These are phyloP conservation scores for Isabelozyma pseudorhagii DNA, from an alignment of 805 yeast genomes.

Conservation along the genomic window DNA sequence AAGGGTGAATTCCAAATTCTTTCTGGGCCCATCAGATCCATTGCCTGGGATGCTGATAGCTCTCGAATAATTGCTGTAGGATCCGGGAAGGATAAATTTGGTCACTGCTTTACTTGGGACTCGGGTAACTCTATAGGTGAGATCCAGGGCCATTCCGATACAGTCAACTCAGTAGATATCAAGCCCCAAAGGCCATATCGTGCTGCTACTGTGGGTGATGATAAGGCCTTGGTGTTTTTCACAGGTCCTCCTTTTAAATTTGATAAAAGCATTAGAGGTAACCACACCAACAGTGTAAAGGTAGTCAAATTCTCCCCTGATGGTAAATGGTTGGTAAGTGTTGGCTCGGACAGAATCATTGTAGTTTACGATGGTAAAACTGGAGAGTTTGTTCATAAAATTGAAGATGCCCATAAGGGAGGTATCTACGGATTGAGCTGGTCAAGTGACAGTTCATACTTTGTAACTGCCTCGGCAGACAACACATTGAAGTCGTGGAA, in stretches of 20 bases:
- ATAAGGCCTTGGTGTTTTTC: slow-evolving; percentile 76
- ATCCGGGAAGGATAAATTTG: slow-evolving; percentile 85
- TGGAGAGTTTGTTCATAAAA: slow-evolving; percentile 64
- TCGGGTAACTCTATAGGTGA: slow-evolving; percentile 97
- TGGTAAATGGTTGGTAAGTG: slow-evolving; percentile 72
- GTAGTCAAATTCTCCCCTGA: slow-evolving; percentile 81
- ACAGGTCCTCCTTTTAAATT: slow-evolving; percentile 96
- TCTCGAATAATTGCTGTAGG: slow-evolving; percentile 91
- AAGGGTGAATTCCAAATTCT: slow-evolving; percentile 82
- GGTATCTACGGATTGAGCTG: slow-evolving; percentile 80
- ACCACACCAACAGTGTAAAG: slow-evolving; percentile 75
- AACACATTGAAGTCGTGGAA: slow-evolving; percentile 67
- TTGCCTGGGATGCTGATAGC: slow-evolving; percentile 91
- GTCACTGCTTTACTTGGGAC: slow-evolving; percentile 91
- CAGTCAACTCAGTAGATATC: slow-evolving; percentile 79
- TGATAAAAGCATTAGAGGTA: slow-evolving; percentile 62
- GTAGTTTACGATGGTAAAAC: slow-evolving; percentile 82
- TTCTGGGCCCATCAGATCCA: slow-evolving; percentile 74
- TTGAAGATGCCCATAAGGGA: slow-evolving; percentile 61
- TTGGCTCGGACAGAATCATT: slow-evolving; percentile 79
- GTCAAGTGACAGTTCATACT: slow-evolving; percentile 50
- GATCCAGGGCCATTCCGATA: slow-evolving; percentile 85
- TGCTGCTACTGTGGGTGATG: slow-evolving; percentile 92
- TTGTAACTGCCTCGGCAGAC: slow-evolving; percentile 86
- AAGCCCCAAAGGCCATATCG: slow-evolving; percentile 87